Percentiles rank a stretch among this genome's conserved stretches.
These are phyloP conservation scores for Coemansia sp. DNA, from an alignment of 192 early-diverging fungal species.

Conservation along the genomic window DNA sequence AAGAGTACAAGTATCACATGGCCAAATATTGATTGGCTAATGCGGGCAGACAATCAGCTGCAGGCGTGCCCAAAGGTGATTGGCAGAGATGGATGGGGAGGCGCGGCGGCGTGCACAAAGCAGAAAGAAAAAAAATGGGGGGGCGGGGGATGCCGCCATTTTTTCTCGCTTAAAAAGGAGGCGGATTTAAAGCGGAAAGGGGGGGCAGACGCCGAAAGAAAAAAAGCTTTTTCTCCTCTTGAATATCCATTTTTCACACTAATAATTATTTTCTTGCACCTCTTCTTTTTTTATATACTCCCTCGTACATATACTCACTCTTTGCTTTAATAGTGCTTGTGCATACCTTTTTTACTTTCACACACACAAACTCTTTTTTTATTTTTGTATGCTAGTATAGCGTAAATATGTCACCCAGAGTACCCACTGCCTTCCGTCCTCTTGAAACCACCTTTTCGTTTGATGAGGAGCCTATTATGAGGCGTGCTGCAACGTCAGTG, in stretches of 20 bases:
- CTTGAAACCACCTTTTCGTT: slow-evolving; percentile 42
- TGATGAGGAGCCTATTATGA: slow-evolving; percentile 17
- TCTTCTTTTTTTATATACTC: background rate
- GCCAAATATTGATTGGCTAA: background rate
- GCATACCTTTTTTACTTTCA: background rate
- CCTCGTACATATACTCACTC: slow-evolving; percentile 11
- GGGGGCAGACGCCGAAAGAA: slow-evolving; percentile 8
- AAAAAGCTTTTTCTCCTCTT: slow-evolving; percentile 26
- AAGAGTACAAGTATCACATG: background rate
- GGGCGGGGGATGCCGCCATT: slow-evolving; percentile 8
- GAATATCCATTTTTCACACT: slow-evolving; percentile 3
- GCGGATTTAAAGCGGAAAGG: slow-evolving; percentile 13
- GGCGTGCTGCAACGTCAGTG: slow-evolving; percentile 46
- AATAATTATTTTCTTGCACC: slow-evolving; percentile 12
- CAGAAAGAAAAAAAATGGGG: slow-evolving; percentile 15
- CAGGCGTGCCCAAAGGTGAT: slow-evolving; percentile 13
- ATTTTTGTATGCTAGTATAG: slow-evolving; percentile 21
- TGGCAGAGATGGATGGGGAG: slow-evolving; percentile 11
- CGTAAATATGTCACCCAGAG: slow-evolving; percentile 38
- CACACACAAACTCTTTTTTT: background rate
- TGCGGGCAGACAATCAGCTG: slow-evolving; percentile 7
- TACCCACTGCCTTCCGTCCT: slow-evolving; percentile 57
- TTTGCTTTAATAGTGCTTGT: slow-evolving; percentile 23
- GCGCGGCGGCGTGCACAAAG: slow-evolving; percentile 9
- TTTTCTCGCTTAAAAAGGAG: slow-evolving; percentile 6